Evolutionary conservation across 179 eudicot genomes (phyloP).

Genomic region (Spergularia azorica): DNA sequence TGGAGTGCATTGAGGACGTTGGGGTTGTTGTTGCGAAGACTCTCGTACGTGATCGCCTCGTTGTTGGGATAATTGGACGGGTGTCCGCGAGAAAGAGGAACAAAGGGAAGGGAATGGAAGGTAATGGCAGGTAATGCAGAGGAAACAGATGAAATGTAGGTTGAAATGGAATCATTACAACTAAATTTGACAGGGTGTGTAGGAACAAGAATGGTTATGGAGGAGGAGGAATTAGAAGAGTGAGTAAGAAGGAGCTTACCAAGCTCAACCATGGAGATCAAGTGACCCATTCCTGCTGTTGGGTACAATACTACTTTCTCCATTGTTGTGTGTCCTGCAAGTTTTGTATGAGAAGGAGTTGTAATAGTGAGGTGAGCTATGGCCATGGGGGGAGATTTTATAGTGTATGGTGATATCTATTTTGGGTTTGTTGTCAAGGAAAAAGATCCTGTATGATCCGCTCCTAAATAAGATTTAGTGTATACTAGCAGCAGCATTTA

Average conservation of each 20-base stretch:
- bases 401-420: no score
- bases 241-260: slow-evolving; percentile 36
- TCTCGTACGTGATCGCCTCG: slow-evolving; percentile 22
- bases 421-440: no score
- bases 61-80: slow-evolving; percentile 15
- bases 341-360: no score
- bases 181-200: not conserved
- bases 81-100: slow-evolving; percentile 19
- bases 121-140: slow-evolving; percentile 38
- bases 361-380: no score
- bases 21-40: slow-evolving; percentile 18
- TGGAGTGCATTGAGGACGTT: slow-evolving; percentile 14
- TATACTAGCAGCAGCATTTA: no score
- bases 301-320: slow-evolving; percentile 42
- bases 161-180: not conserved
- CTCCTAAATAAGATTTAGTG: no score
- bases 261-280: slow-evolving; percentile 45
- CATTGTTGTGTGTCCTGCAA: slow-evolving; percentile 6
- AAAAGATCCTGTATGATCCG: no score
- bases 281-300: slow-evolving; percentile 45
- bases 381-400: no score
- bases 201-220: slow-evolving; percentile 33
- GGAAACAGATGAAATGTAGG: slow-evolving; percentile 39
- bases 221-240: slow-evolving; percentile 21
- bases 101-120: slow-evolving; percentile 38